Conservation (phyloP, 345 rosid genomes). For the Dipteronia dyeriana region DNA sequence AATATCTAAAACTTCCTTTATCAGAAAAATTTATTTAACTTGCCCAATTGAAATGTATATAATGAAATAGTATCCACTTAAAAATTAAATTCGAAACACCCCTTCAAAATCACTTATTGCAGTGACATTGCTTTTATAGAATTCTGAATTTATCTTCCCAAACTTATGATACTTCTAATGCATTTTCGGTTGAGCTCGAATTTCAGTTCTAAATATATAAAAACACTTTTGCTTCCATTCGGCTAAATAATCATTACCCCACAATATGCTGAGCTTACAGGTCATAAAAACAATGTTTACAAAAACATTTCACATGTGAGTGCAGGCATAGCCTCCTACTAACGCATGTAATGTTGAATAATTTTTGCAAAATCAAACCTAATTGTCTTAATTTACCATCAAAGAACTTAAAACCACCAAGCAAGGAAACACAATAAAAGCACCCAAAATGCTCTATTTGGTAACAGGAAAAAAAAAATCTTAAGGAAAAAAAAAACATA, state of each 20-base stretch:
- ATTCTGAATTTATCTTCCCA: no score
- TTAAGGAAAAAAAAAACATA: neutral
- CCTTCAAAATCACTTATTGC: neutral
- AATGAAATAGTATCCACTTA: neutral
- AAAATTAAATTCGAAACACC: slow-evolving; percentile 2
- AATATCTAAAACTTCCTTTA: neutral
- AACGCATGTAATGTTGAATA: neutral
- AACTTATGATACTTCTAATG: neutral
- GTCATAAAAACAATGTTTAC: neutral
- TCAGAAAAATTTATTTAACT: neutral
- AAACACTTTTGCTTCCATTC: no score
- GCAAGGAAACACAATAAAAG: neutral
- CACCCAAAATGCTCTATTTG: neutral
- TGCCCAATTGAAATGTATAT: neutral
- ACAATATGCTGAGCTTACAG: neutral
- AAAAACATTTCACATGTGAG: neutral
- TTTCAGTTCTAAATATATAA: neutral
- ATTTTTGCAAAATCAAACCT: neutral
- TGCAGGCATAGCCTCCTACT: neutral
- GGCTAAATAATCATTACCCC: neutral
- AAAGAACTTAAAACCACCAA: neutral
- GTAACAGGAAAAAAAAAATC: neutral
- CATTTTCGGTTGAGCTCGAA: neutral
- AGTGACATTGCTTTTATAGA: neutral
- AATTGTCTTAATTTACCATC: neutral